phyloP scores from a whole-genome alignment of 1,139 yeast genomes.

The Pichia sp. region DNA sequence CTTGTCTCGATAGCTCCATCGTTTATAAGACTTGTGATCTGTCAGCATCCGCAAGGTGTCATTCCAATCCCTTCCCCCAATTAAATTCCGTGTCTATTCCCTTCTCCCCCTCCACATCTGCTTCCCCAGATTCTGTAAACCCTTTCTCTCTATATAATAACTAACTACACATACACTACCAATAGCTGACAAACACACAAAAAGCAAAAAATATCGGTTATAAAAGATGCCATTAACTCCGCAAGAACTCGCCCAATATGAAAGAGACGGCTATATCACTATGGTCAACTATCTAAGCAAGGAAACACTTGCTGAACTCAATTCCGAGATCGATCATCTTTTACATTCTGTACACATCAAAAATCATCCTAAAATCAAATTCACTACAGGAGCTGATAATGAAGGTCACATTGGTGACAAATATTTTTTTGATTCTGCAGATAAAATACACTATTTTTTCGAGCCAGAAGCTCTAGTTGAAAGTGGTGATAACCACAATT shows the following conservation, averaged over 20 bases:
- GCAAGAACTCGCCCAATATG: slow-evolving; percentile 41
- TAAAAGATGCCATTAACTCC: slow-evolving; percentile 26
- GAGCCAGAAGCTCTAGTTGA: slow-evolving; percentile 60
- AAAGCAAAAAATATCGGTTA: neutral
- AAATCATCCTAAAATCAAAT: slow-evolving; percentile 65
- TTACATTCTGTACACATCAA: slow-evolving; percentile 44
- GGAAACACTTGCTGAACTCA: slow-evolving; percentile 35
- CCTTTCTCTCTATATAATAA: neutral
- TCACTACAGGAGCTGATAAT: slow-evolving; percentile 49
- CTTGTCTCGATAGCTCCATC: too few species aligned
- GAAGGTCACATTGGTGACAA: slow-evolving; percentile 60
- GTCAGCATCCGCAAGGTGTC: too few species aligned
- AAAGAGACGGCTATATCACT: slow-evolving; percentile 56
- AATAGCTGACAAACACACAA: neutral
- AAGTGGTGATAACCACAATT: slow-evolving; percentile 31
- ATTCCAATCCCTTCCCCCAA: too few species aligned
- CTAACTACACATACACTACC: too few species aligned
- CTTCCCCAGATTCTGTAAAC: neutral
- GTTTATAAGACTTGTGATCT: too few species aligned
- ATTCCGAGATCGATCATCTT: slow-evolving; percentile 39
- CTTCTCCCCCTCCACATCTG: neutral
- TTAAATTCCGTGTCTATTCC: too few species aligned
- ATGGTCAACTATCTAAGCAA: slow-evolving; percentile 46
- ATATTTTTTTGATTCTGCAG: slow-evolving; percentile 63
- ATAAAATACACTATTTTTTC: slow-evolving; percentile 62